Evolutionary conservation across 805 yeast genomes (phyloP).

Genomic region (Monosporozyma unispora): DNA sequence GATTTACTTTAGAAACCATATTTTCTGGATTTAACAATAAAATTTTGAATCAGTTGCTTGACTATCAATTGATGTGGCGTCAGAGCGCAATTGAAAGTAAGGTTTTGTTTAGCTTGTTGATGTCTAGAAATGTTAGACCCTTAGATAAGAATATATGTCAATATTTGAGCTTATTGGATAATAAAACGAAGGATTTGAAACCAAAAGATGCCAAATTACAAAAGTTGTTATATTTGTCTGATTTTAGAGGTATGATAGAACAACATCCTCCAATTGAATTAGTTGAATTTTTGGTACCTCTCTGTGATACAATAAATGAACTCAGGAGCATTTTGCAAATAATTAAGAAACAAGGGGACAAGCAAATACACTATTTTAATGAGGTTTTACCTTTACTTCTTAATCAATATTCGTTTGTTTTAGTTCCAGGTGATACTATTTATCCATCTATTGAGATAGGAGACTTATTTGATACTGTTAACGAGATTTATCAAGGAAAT

Average conservation of each 20-base stretch:
- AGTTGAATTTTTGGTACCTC: slow-evolving; percentile 12
- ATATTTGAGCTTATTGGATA: slow-evolving; percentile 3
- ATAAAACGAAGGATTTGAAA: background rate
- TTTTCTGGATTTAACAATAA: background rate
- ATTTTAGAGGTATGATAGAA: slow-evolving; percentile 16
- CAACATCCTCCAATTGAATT: slow-evolving; percentile 9
- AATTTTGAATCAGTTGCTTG: slow-evolving; percentile 10
- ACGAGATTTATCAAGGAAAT: background rate
- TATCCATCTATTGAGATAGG: background rate
- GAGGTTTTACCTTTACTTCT: background rate
- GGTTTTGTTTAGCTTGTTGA: slow-evolving; percentile 9
- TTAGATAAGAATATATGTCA: slow-evolving; percentile 7
- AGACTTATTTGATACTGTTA: background rate
- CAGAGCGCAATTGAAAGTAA: slow-evolving; percentile 11
- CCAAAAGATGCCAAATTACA: slow-evolving; percentile 1
- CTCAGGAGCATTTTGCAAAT: slow-evolving; percentile 11
- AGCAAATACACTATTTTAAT: background rate
- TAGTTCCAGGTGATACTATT: background rate
- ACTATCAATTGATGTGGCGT: slow-evolving; percentile 6
- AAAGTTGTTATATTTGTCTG: slow-evolving; percentile 15
- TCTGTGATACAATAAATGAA: slow-evolving; percentile 20
- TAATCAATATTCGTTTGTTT: background rate
- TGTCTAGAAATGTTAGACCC: slow-evolving; percentile 11
- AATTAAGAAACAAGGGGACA: background rate
- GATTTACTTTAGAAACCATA: background rate